Evolutionary conservation across 2,329 filamentous ascomycete genomes (phyloP).

Genomic region (Cladobotryum protrusum): DNA sequence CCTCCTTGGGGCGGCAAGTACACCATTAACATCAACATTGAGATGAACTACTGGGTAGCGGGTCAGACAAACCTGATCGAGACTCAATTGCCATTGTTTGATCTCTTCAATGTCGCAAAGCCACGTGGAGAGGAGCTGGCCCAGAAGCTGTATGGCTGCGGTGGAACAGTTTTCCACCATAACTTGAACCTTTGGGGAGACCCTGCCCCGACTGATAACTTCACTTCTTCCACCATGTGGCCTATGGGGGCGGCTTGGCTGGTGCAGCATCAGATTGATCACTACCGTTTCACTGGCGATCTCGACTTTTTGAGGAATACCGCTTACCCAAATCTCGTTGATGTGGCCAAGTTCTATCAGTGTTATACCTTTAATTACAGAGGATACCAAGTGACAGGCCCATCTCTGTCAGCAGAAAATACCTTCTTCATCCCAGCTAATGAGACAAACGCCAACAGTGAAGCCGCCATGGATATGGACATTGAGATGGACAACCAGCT

Average conservation of each 20-base stretch:
- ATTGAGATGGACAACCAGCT: conserved; percentile 24
- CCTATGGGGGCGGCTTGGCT: conserved; percentile 36
- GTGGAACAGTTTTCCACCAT: conserved; percentile 26
- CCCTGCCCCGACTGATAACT: conserved; percentile 24
- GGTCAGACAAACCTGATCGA: conserved; percentile 27
- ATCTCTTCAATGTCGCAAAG: conserved; percentile 23
- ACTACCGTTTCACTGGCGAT: conserved; percentile 29
- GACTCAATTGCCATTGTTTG: conserved; percentile 30
- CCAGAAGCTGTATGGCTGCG: conserved; percentile 26
- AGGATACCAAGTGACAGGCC: conserved; percentile 20
- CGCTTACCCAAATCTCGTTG: conserved; percentile 24
- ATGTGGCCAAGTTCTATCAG: conserved; percentile 27
- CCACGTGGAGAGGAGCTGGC: conserved; percentile 25
- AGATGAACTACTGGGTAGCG: conserved; percentile 44
- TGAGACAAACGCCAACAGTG: conserved; percentile 1
- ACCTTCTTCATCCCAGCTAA: conserved; percentile 16
- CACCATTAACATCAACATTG: conserved; percentile 42
- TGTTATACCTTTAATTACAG: conserved; percentile 27
- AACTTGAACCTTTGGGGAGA: conserved; percentile 30
- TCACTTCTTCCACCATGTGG: conserved; percentile 25
- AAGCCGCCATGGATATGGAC: conserved; percentile 14
- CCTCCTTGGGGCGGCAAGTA: conserved; percentile 38
- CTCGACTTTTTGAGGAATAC: conserved; percentile 16
- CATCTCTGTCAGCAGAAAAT: conserved; percentile 24
- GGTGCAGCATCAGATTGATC: conserved; percentile 32